Evolutionary conservation across 352 stramenopile genomes (phyloP), one percentile per base, ranked within the genome.

Genomic region (Phytophthora pseudosyringae): DNA sequence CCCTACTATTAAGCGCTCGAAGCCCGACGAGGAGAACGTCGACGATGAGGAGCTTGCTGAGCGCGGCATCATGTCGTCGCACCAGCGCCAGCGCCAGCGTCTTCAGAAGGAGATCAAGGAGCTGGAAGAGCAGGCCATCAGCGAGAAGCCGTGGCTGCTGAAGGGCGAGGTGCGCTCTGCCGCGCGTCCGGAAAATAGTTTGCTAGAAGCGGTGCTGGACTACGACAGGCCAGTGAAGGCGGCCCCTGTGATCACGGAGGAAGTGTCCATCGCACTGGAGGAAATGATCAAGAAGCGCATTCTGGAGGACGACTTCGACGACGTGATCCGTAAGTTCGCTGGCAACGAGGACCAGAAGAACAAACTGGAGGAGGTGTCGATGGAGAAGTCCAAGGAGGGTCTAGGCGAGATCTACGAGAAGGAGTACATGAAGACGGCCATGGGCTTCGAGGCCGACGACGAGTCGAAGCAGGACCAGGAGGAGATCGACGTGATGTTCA

Each of bases 281-380:
- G 91, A 98, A 33, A 88, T 98, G 67, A 98, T 98, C 69, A 98
- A 98, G 63, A 91, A 94, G 69, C 86, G 95, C 36, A 98, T 98
- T 55, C 41, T 98, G 38, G 92, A 97, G n/a, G 93, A 98, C 59
- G 86, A 98, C 71, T 98, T 93, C 74, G 92, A 98, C 75, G 93
- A 98, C 70, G 92, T 98, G 15, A 83, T 98, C 53, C 93, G 93
- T 54, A 91, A 97, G 61, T 90, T 94, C 54, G 87, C 80, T 25
- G 73, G 74, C 10, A 93, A 94, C 56, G 84, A 95, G 59, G 81
- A 84, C 49, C 61, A 80, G 61, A 91, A 95, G 69, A 85, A 88
- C 9, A 96, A 98, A 68, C 73, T 98, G 32, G 88, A 93, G 33
- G 93, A 98, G 43, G 89, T 98, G 46, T 97, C 91, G 15, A 96